A percentile compares a stretch with the other conserved stretches of the same genome.
phyloP scores from a whole-genome alignment of 2,329 filamentous ascomycete genomes.

The Monilinia fructicola region DNA sequence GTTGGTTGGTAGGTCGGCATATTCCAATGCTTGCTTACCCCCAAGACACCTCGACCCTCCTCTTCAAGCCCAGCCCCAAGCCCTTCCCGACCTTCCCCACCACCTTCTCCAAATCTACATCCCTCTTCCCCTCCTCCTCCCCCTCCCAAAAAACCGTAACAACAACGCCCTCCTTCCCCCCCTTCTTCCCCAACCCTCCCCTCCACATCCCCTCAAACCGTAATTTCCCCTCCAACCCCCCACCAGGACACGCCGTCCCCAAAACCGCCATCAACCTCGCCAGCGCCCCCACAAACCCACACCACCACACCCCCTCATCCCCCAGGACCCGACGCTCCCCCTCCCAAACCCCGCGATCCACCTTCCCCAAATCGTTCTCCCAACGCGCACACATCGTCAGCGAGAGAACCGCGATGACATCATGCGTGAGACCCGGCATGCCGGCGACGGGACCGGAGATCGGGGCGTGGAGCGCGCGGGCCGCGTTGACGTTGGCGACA shows the following conservation, averaged over 20 bases:
- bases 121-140: not conserved
- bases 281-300: constrained; percentile 37
- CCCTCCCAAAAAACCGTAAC: not conserved
- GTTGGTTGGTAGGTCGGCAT: too few species aligned
- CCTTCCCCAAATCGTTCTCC: constrained; percentile 58
- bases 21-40: not conserved
- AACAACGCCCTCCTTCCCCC: constrained; percentile 10
- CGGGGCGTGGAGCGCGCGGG: constrained; percentile 70
- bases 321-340: constrained; percentile 36
- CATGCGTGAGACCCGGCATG: constrained; percentile 72
- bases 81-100: constrained; percentile 4
- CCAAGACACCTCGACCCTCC: not conserved
- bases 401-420: constrained; percentile 67
- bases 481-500: constrained; percentile 55
- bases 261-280: not conserved
- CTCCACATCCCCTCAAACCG: not conserved
- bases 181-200: constrained; percentile 6
- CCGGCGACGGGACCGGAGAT: constrained; percentile 63
- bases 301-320: constrained; percentile 38
- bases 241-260: not conserved
- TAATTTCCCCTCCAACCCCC: not conserved
- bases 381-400: constrained; percentile 73
- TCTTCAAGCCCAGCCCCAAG: not conserved
- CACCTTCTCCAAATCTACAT: not conserved
- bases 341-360: constrained; percentile 43